Percentiles rank a stretch among this genome's conserved stretches.
Conservation (phyloP, 169 alveolate genomes). For the Plasmodium vinckei region DNA sequence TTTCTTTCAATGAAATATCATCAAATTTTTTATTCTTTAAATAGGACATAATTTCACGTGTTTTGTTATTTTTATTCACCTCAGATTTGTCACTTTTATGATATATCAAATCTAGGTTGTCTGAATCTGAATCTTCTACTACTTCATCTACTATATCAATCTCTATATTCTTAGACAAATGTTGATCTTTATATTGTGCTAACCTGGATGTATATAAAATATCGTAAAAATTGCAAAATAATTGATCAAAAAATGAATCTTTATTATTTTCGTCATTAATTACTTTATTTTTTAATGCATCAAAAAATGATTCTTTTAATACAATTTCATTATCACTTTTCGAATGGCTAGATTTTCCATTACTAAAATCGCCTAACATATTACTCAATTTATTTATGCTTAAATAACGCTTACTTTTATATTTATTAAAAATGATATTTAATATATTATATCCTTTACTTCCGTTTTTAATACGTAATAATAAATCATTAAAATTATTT, state of each 20-base stretch:
- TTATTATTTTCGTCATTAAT: constrained; percentile 50
- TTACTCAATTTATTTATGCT: constrained; percentile 32
- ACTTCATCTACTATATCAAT: constrained; percentile 17
- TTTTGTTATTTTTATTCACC: neutral
- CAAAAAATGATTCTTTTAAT: constrained; percentile 32
- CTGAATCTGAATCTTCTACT: constrained; percentile 30
- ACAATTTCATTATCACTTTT: constrained; percentile 8
- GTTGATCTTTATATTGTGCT: neutral
- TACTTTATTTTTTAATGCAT: constrained; percentile 19
- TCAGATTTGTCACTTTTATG: neutral
- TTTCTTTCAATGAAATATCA: neutral
- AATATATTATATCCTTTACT: constrained; percentile 65
- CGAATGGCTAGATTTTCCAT: neutral
- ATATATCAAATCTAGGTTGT: constrained; percentile 1
- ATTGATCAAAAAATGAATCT: constrained; percentile 34
- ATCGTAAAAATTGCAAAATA: constrained; percentile 43
- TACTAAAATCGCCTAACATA: constrained; percentile 4
- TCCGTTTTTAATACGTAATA: constrained; percentile 52
- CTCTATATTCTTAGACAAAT: neutral
- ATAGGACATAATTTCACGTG: neutral
- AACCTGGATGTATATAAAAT: constrained; percentile 6
- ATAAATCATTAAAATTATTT: constrained; percentile 56
- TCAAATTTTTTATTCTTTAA: neutral
- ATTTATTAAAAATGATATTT: constrained; percentile 65
- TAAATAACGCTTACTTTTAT: constrained; percentile 46